These are phyloP conservation scores for Monosporascus ibericus DNA, from an alignment of 2,329 filamentous ascomycete species.

Conservation along the genomic window DNA sequence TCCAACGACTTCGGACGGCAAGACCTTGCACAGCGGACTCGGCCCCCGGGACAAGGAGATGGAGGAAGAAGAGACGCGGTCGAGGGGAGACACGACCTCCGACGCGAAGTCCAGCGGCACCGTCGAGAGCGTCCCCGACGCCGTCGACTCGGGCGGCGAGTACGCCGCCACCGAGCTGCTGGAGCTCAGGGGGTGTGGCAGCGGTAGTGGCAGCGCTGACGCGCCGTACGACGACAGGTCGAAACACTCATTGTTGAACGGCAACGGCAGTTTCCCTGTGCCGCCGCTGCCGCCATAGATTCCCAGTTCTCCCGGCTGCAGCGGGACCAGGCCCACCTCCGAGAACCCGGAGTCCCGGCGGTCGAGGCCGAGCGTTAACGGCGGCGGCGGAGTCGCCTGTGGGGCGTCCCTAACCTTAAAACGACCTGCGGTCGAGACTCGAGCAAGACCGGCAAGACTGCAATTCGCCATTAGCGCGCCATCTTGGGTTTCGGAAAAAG, in stretches of 20 bases:
- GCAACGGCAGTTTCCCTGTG: not conserved
- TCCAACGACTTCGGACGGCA: not conserved
- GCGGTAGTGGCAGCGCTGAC: too few relatives aligned
- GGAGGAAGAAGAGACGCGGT: not conserved
- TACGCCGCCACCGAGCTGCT: slow-evolving; percentile 8
- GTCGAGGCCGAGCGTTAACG: too few relatives aligned
- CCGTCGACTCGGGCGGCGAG: slow-evolving; percentile 10
- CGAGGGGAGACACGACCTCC: not conserved
- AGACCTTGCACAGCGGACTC: slow-evolving; percentile 14
- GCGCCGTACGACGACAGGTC: not conserved
- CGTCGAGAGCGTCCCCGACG: slow-evolving; percentile 13
- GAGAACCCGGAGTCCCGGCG: too few relatives aligned
- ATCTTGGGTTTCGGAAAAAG: too few relatives aligned
- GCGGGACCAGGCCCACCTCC: too few relatives aligned
- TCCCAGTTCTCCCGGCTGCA: not conserved
- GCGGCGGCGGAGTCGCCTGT: too few relatives aligned
- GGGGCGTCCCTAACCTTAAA: too few relatives aligned
- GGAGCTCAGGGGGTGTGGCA: slow-evolving; percentile 2
- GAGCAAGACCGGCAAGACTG: too few relatives aligned
- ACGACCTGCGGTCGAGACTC: too few relatives aligned
- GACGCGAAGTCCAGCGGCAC: slow-evolving; percentile 12
- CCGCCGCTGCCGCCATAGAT: not conserved
- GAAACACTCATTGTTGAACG: not conserved
- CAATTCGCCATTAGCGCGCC: too few relatives aligned
- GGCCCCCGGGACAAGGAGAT: slow-evolving; percentile 7